Base-by-base conservation (phyloP, 371 early-diverging fungal genomes). In the Entomophthora muscae region DNA sequence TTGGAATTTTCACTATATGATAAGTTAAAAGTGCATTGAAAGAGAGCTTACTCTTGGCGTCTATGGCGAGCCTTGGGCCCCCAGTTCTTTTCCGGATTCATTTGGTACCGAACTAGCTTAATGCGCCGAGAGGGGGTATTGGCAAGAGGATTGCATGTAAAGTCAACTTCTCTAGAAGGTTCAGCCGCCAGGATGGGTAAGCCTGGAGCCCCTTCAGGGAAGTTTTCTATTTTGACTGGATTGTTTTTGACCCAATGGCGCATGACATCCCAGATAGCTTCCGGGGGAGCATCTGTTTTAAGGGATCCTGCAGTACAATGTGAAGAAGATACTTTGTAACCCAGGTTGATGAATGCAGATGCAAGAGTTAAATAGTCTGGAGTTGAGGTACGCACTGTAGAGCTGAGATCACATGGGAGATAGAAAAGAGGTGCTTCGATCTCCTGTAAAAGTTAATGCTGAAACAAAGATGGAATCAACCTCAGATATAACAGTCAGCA, bases 251-350 rank as follows among this genome's bases (percentile, higher is more conserved):
- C 76, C 80, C 84, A 88, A 7, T 77, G 76, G 56, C 91, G 72
- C 75, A 98, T 76, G 33, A 97, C 76, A 70, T 95, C 94, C 93
- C 98, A 96, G n/a, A 99, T 67, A 1, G 93, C 83, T 5, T 71
- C 61, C 1, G 86, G 66, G 10, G 98, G 97, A 0, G 98, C 99
- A 73, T 95, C 78, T 0, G 99, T 98, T 73, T 99, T 99, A 67
- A 99, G 76, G 0, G 91, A 81, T 53, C 82, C 84, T 17, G 86
- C 78, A 2, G 75, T 70, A 63, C 91, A 87, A 77, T 99, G 99
- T 17, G 95, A 86, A 1, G 85, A 75, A 10, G 98, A 98, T 0
- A 93, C 92, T 64, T 83, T 75, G 79, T 90, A 97, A 1, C 94
- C 95, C 42, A 86, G 83, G 70, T 98, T 90, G 7, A 92, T 79